Percentiles rank a stretch among this genome's conserved stretches.
Evolutionary conservation across 2,329 filamentous ascomycete species (phyloP).

Genomic region (Aspergillus texensis): DNA sequence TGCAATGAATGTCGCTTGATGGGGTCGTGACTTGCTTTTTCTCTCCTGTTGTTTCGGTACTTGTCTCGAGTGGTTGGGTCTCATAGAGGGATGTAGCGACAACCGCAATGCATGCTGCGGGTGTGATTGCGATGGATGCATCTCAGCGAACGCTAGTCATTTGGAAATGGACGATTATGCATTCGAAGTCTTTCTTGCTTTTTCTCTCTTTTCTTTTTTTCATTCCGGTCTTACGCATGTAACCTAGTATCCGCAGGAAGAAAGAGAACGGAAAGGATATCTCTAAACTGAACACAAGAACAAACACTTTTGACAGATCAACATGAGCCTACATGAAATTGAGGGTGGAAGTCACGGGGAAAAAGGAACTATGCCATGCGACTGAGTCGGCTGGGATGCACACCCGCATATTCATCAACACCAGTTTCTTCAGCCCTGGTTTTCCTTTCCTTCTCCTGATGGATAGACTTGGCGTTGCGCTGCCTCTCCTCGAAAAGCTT

Average conservation of each 20-base stretch:
- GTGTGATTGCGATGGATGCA: conserved; percentile 6
- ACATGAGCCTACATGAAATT: neutral
- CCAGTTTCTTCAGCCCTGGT: conserved; percentile 18
- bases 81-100: conserved; percentile 1
- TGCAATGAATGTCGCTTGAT: conserved; percentile 22
- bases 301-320: conserved; percentile 8
- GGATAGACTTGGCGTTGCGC: conserved; percentile 53
- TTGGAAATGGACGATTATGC: neutral
- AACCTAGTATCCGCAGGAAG: conserved; percentile 14
- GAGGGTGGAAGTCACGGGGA: neutral
- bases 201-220: neutral
- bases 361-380: conserved; percentile 31
- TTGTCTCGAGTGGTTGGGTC: neutral
- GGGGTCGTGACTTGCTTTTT: conserved; percentile 3
- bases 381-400: conserved; percentile 50
- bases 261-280: conserved; percentile 22
- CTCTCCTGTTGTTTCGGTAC: neutral
- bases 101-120: neutral
- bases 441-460: conserved; percentile 47
- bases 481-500: conserved; percentile 74
- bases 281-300: conserved; percentile 15
- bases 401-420: conserved; percentile 35
- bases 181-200: neutral
- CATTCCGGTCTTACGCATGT: conserved; percentile 12
- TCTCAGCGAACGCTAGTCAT: conserved; percentile 2